These are phyloP conservation scores for Leccinum variicolor DNA, from an alignment of 768 basidiomycete genomes.

Conservation along the genomic window DNA sequence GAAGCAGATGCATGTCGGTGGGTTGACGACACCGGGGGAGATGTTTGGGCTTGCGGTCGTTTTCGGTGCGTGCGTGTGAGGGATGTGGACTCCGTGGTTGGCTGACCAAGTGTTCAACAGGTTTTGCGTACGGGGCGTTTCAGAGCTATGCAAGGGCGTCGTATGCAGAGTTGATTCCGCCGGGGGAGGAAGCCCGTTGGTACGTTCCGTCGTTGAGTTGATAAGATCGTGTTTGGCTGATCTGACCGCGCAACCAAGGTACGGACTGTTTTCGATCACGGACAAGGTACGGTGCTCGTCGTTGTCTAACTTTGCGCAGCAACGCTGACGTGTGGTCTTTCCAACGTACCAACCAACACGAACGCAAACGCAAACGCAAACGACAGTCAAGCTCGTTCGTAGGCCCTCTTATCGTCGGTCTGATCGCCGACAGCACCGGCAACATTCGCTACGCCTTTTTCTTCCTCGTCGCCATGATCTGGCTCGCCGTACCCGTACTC, in stretches of 20 bases:
- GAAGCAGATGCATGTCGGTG: conserved; percentile 53
- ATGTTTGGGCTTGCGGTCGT: conserved; percentile 83
- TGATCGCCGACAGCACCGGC: conserved; percentile 85
- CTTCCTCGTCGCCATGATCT: conserved; percentile 81
- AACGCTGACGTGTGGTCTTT: background rate
- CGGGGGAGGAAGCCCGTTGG: conserved; percentile 88
- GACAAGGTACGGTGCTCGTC: conserved; percentile 58
- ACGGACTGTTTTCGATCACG: conserved; percentile 85
- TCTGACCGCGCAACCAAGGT: conserved; percentile 30
- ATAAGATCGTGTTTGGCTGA: background rate
- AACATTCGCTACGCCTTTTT: conserved; percentile 92
- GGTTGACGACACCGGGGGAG: conserved; percentile 74
- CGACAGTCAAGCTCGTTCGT: conserved; percentile 84
- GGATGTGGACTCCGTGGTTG: background rate
- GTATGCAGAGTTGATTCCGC: conserved; percentile 84
- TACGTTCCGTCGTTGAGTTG: conserved; percentile 29
- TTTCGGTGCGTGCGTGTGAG: conserved; percentile 52
- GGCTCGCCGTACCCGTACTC: conserved; percentile 76
- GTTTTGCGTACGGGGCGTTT: conserved; percentile 83
- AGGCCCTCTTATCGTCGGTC: conserved; percentile 83
- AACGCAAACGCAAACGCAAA: background rate
- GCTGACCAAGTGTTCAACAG: conserved; percentile 27
- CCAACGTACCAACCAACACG: background rate
- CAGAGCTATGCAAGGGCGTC: conserved; percentile 86
- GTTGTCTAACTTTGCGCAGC: background rate